Evolutionary conservation across 1,284 basidiomycete species (phyloP).

Genomic region (Rhodotorula sp.): DNA sequence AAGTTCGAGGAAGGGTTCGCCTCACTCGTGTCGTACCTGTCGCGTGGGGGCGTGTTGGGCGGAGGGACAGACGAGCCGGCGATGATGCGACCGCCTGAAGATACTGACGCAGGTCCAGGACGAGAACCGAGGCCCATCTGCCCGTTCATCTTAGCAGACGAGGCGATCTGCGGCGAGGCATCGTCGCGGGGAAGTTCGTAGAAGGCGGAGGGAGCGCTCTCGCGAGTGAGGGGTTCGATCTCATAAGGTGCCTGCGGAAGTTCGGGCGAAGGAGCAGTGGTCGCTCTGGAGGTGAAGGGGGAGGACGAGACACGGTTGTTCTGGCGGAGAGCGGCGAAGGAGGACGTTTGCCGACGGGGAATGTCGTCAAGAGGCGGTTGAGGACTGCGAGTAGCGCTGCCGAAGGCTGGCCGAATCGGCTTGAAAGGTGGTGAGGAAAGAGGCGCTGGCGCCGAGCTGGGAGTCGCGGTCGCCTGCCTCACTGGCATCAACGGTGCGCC

Average conservation of each 20-base stretch:
- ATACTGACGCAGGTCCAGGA: no score
- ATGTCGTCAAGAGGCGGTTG: neutral
- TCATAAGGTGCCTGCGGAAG: slow-evolving; percentile 31
- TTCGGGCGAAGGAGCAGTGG: slow-evolving; percentile 23
- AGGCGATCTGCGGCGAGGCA: slow-evolving; percentile 5
- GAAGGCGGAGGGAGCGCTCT: slow-evolving; percentile 26
- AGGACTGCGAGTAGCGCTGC: neutral
- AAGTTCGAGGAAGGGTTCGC: neutral
- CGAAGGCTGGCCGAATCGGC: slow-evolving; percentile 16
- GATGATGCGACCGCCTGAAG: neutral
- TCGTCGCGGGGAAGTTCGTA: neutral
- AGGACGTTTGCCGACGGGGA: slow-evolving; percentile 17
- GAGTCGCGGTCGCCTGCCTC: neutral
- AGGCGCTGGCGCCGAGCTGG: neutral
- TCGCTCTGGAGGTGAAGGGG: slow-evolving; percentile 21
- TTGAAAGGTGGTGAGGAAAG: slow-evolving; percentile 15
- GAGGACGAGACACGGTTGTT: slow-evolving; percentile 36
- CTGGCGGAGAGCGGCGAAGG: slow-evolving; percentile 27
- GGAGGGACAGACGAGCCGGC: slow-evolving; percentile 16
- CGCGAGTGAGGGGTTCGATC: slow-evolving; percentile 28
- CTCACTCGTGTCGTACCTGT: neutral
- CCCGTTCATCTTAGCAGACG: neutral
- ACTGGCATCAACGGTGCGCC: slow-evolving; percentile 26
- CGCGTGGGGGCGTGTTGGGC: slow-evolving; percentile 20
- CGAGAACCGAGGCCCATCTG: neutral